These are phyloP conservation scores for Cladosporium sphaerospermum DNA, from an alignment of 2,329 filamentous ascomycete genomes.

Conservation along the genomic window DNA sequence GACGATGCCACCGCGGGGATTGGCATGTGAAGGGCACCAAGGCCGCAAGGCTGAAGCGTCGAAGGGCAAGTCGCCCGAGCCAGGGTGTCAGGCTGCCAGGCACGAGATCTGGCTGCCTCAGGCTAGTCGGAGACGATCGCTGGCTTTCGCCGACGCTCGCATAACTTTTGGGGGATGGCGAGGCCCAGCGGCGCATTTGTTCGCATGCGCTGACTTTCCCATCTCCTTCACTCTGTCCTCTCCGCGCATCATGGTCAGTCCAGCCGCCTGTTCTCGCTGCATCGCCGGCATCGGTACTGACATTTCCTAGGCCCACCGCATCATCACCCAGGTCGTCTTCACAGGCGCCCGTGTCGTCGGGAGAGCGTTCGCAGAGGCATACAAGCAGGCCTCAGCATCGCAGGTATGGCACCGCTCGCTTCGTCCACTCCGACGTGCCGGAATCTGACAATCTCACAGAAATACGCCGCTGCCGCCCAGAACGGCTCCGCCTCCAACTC, in stretches of 20 bases:
- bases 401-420: slow-evolving; percentile 18
- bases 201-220: neutral
- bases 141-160: neutral
- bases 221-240: slow-evolving; percentile 2
- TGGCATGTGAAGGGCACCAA: neutral
- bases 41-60: too few species aligned
- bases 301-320: slow-evolving; percentile 70
- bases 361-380: slow-evolving; percentile 87
- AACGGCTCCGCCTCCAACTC: slow-evolving; percentile 41
- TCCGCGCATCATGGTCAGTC: slow-evolving; percentile 20
- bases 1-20: neutral
- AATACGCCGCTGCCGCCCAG: slow-evolving; percentile 27
- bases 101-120: neutral
- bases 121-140: too few species aligned
- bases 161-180: neutral
- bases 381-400: slow-evolving; percentile 86
- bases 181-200: too few species aligned
- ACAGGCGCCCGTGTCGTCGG: slow-evolving; percentile 88
- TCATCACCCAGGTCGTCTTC: slow-evolving; percentile 88
- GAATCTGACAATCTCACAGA: slow-evolving; percentile 18
- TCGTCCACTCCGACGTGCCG: neutral
- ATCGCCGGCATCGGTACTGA: neutral
- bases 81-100: neutral
- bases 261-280: neutral
- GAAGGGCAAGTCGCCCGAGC: too few species aligned